Percentiles rank a stretch among this genome's conserved stretches.
These are phyloP conservation scores for Zygoascus meyerae DNA, from an alignment of 1,139 yeast genomes.

Conservation along the genomic window DNA sequence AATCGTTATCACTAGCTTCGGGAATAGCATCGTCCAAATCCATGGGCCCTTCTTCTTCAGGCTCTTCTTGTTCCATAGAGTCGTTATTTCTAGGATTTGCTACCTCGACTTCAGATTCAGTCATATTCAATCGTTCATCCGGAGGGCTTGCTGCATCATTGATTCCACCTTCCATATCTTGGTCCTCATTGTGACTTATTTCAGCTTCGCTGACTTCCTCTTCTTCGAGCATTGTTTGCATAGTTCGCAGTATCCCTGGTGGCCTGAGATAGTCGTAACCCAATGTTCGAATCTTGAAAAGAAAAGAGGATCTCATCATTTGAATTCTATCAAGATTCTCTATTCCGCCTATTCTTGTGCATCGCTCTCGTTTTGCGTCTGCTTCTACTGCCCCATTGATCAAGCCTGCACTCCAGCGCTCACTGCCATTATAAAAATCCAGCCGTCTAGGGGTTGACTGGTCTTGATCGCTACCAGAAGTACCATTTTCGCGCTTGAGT, in stretches of 20 bases:
- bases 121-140: conserved; percentile 19
- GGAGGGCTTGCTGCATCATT: background rate
- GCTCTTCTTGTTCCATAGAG: background rate
- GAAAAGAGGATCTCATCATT: conserved; percentile 12
- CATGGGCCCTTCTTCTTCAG: background rate
- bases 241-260: conserved; percentile 23
- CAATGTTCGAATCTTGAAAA: conserved; percentile 23
- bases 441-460: background rate
- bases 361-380: no score
- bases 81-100: conserved; percentile 11
- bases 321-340: conserved; percentile 2
- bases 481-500: background rate
- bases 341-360: background rate
- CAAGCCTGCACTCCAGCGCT: conserved; percentile 6
- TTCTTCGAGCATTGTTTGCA: conserved; percentile 23
- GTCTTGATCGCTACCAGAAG: background rate
- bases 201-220: conserved; percentile 12
- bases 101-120: conserved; percentile 19
- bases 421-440: background rate
- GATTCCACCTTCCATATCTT: conserved; percentile 7
- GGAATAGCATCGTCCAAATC: conserved; percentile 22
- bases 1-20: conserved; percentile 23
- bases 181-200: conserved; percentile 10
- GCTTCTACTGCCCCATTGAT: background rate
- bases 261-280: conserved; percentile 24